phyloP scores from a whole-genome alignment of 768 basidiomycete genomes.

The Mycena amicta region DNA sequence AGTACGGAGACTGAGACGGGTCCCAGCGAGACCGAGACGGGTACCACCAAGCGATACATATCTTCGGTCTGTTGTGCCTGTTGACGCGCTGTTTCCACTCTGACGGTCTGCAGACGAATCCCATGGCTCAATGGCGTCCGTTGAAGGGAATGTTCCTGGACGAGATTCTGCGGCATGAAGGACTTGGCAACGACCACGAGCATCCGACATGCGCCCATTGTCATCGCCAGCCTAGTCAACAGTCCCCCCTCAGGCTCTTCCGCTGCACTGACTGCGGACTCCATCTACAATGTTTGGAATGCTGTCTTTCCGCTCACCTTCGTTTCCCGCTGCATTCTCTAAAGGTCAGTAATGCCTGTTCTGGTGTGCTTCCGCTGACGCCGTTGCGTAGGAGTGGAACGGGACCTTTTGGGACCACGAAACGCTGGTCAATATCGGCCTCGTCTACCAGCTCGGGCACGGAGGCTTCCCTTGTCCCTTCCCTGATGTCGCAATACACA shows the following conservation, averaged over 20 bases:
- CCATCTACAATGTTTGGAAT: not conserved
- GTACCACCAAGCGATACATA: too few species aligned
- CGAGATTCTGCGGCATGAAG: slow-evolving; percentile 2
- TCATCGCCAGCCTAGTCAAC: not conserved
- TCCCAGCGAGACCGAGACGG: too few species aligned
- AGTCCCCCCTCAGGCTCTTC: not conserved
- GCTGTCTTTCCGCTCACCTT: not conserved
- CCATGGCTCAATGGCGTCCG: not conserved
- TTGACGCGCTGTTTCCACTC: too few species aligned
- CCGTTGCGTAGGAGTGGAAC: slow-evolving; percentile 13
- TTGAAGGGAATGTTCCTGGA: not conserved
- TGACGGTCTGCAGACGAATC: slow-evolving; percentile 2
- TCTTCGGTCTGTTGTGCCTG: too few species aligned
- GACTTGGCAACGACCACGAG: not conserved
- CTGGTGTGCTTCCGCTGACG: not conserved
- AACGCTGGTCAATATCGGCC: not conserved
- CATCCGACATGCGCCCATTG: slow-evolving; percentile 3
- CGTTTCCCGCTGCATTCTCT: not conserved
- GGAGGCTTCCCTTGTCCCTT: slow-evolving; percentile 1
- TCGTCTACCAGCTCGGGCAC: slow-evolving; percentile 21
- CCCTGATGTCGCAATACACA: not conserved
- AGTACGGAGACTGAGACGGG: too few species aligned
- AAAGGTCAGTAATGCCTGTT: not conserved
- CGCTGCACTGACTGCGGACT: slow-evolving; percentile 2
- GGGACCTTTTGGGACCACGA: slow-evolving; percentile 5